Percentiles rank a stretch among this genome's conserved stretches.
Evolutionary conservation across 495 filamentous ascomycete genomes (phyloP).

Genomic region (Aspergillus sparsus): DNA sequence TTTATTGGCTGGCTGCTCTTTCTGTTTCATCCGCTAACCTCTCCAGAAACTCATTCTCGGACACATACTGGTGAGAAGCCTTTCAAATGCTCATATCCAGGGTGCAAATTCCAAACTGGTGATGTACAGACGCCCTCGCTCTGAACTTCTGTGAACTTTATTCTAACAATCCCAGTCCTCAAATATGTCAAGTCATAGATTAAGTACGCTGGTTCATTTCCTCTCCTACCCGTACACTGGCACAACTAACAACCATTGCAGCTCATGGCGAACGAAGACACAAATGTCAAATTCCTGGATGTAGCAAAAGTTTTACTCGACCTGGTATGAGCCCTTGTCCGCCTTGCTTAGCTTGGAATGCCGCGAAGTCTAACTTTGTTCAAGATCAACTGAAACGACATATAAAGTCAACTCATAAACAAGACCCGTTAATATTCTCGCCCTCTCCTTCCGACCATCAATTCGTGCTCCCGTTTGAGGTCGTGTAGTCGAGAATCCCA

Average conservation of each 20-base stretch:
- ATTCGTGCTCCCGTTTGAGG: constrained; percentile 31
- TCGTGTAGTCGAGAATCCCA: constrained; percentile 23
- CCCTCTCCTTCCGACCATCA: constrained; percentile 31
- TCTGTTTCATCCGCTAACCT: no score
- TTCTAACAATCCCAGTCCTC: constrained; percentile 38
- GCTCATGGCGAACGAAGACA: constrained; percentile 51
- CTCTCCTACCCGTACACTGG: not conserved
- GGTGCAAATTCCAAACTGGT: constrained; percentile 49
- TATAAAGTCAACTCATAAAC: constrained; percentile 46
- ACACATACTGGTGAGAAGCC: constrained; percentile 56
- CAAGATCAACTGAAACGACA: constrained; percentile 52
- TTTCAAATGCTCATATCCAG: constrained; percentile 51
- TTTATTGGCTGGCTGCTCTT: no score
- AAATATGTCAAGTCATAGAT: constrained; percentile 52
- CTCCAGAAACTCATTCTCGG: constrained; percentile 51
- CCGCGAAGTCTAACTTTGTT: not conserved
- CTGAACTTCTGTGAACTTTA: not conserved
- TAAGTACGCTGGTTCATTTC: constrained; percentile 33
- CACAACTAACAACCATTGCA: constrained; percentile 25
- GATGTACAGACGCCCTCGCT: constrained; percentile 37
- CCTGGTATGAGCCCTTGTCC: constrained; percentile 37
- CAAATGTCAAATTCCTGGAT: constrained; percentile 45
- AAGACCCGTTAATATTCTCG: constrained; percentile 25
- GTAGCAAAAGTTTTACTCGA: constrained; percentile 51
- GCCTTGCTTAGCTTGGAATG: not conserved